Evolutionary conservation across 2,329 filamentous ascomycete species (phyloP), one percentile per base, ranked within the genome.

Genomic region (Exophiala xenobiotica): DNA sequence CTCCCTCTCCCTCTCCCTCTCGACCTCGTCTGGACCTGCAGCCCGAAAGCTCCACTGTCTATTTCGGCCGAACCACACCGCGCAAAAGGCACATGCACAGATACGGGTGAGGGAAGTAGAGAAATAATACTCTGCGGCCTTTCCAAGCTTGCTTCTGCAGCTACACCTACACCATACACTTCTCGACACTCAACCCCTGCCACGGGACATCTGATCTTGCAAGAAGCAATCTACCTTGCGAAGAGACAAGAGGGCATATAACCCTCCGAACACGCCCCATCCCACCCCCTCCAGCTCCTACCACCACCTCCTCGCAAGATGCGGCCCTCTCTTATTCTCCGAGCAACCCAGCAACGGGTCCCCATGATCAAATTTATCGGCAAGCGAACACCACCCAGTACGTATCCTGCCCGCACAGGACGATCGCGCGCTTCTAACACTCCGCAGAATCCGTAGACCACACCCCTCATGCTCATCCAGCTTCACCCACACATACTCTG

Each of bases 401-500:
- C 46, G 69, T 43, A 31, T 35, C 45, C 23, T 19, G n/a, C 16
- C 24, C 31, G 26, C 20, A 22, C 19, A 14, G 33, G 24, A 24
- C 27, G 7, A 14, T 20, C 8, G 3, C 16, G 11, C 23, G 42
- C 42, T 53, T 43, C 44, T 44, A 14, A 37, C 37, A 26, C 35
- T 4, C 6, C 26, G 54, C 57, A 74, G 72, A 72, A 49, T 66
- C 70, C 23, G 59, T 75, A 47, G 71, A 75, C 60, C 80, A 82
- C 74, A 74, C 79, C 54, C 80, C 80, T 58, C 74, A 80, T 57
- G 72, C 73, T 54, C 82, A 83, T 68, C 82, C 81, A 37, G 81
- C 79, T 51, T 79, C 81, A 43, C 80, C 80, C 51, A 70, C 82
- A 81, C 69, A 81, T 80, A 43, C 80, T 77, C 53, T 80, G 78